Conservation (phyloP, 352 stramenopile genomes). For the Globisporangium radiosum region DNA sequence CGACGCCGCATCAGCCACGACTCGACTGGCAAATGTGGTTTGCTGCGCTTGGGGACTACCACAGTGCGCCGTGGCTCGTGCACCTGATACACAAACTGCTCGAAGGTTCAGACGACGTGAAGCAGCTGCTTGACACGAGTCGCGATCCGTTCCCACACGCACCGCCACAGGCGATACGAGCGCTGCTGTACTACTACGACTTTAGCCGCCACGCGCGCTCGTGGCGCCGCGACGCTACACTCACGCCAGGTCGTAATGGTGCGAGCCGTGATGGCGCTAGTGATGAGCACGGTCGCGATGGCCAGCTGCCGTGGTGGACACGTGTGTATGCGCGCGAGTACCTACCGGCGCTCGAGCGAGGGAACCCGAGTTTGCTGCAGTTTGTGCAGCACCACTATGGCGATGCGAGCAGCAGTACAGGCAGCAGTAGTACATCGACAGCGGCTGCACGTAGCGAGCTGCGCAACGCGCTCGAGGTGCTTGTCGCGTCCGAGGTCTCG, state of each 20-base stretch:
- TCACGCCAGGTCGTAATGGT: neutral
- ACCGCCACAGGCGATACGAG: slow-evolving; percentile 43
- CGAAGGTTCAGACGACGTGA: slow-evolving; percentile 41
- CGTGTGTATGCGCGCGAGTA: slow-evolving; percentile 34
- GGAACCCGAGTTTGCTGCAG: slow-evolving; percentile 30
- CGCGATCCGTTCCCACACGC: slow-evolving; percentile 36
- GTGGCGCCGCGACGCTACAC: slow-evolving; percentile 26
- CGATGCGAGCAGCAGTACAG: neutral
- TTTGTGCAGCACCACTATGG: slow-evolving; percentile 38
- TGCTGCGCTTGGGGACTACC: slow-evolving; percentile 73
- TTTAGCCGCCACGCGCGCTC: slow-evolving; percentile 70
- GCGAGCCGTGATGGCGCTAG: neutral
- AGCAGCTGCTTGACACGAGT: slow-evolving; percentile 59
- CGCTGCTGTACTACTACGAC: slow-evolving; percentile 82
- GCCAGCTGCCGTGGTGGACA: slow-evolving; percentile 28
- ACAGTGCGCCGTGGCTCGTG: slow-evolving; percentile 83
- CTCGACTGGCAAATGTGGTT: slow-evolving; percentile 95
- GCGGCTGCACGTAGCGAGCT: neutral
- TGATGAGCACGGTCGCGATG: neutral
- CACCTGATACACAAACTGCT: slow-evolving; percentile 83
- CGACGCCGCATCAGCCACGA: slow-evolving; percentile 52
- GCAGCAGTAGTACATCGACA: neutral
- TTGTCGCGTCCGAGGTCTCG: slow-evolving; percentile 2
- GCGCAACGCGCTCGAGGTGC: neutral
- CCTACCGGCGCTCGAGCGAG: slow-evolving; percentile 31